Conservation (phyloP, 345 rosid species). For the Carallia pectinifolia region DNA sequence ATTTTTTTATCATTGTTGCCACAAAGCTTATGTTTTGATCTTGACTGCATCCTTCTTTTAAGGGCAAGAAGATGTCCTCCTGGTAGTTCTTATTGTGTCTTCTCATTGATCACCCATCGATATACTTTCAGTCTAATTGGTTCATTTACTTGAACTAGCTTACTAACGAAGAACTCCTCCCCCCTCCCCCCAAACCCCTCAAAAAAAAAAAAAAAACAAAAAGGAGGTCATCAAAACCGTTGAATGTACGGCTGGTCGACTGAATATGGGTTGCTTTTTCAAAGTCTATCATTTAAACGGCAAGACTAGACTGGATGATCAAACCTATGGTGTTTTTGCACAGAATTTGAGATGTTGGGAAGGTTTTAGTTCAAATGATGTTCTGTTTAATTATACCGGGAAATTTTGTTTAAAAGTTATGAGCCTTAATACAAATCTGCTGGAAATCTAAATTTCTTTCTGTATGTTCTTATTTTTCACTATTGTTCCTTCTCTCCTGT, state of each 20-base stretch:
- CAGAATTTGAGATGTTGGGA: background rate
- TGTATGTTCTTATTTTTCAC: background rate
- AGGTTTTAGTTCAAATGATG: constrained; percentile 2
- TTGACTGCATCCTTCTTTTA: background rate
- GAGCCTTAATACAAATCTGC: too few species aligned
- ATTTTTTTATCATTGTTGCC: background rate
- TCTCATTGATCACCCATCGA: background rate
- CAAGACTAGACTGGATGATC: background rate
- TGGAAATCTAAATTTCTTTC: too few species aligned
- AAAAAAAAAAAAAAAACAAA: too few species aligned
- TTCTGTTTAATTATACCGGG: background rate
- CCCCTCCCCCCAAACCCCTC: too few species aligned
- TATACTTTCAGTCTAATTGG: background rate
- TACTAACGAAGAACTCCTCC: too few species aligned
- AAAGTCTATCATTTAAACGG: background rate
- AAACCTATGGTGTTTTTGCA: background rate
- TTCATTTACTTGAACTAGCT: too few species aligned
- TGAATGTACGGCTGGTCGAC: too few species aligned
- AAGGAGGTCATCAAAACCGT: too few species aligned
- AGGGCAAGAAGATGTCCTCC: background rate
- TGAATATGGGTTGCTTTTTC: background rate
- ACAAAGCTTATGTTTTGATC: background rate
- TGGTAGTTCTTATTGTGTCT: background rate
- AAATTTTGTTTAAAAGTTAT: too few species aligned
- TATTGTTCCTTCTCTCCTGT: background rate